Evolutionary conservation across 805 yeast genomes (phyloP).

Genomic region (Saccharomycopsis lassenensis): DNA sequence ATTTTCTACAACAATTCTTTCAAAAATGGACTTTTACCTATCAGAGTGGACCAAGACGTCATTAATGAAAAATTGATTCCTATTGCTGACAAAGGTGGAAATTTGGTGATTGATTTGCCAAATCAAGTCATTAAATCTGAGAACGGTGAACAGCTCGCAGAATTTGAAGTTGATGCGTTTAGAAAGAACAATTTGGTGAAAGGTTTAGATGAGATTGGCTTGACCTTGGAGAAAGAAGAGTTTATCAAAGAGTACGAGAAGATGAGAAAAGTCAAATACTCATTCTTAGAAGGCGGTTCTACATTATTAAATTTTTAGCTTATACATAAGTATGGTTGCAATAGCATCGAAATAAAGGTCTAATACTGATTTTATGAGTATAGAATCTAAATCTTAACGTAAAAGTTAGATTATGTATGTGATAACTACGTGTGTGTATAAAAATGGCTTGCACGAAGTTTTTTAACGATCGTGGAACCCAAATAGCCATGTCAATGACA

Average conservation of each 20-base stretch:
- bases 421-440: too few species aligned
- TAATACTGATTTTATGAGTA: too few species aligned
- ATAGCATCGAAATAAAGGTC: too few species aligned
- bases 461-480: too few species aligned
- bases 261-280: conserved; percentile 65
- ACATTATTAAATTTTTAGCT: conserved; percentile 32
- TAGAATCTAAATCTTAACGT: too few species aligned
- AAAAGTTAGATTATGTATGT: too few species aligned
- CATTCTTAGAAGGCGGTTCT: conserved; percentile 89
- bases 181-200: conserved; percentile 91
- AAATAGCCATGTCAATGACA: too few species aligned
- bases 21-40: conserved; percentile 91
- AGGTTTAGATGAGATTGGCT: conserved; percentile 94
- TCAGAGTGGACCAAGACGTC: conserved; percentile 72
- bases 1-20: conserved; percentile 95
- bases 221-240: conserved; percentile 83
- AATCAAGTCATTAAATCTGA: conserved; percentile 66
- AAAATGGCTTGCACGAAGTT: too few species aligned
- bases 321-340: neutral
- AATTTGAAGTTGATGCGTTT: conserved; percentile 82
- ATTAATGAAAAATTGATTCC: conserved; percentile 69
- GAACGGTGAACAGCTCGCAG: conserved; percentile 61
- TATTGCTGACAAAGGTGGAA: conserved; percentile 60
- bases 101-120: conserved; percentile 74
- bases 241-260: conserved; percentile 65